Evolutionary conservation across 768 basidiomycete genomes (phyloP).

Genomic region (Boletus speciosus): DNA sequence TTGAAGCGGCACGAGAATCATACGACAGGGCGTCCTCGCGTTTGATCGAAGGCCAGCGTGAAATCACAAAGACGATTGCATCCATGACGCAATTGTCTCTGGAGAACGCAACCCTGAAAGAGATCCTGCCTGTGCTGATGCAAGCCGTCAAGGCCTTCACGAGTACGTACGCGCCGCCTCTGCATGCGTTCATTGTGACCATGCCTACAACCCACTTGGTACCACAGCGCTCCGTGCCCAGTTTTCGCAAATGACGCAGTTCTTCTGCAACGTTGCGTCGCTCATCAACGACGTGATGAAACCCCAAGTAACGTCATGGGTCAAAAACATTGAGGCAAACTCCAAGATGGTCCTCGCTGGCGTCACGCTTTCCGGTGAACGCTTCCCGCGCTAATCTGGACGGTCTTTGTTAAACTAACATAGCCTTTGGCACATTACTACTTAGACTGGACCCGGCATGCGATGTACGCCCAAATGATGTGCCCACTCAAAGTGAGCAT

Average conservation of each 20-base stretch:
- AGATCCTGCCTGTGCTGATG: conserved; percentile 17
- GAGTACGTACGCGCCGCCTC: background rate
- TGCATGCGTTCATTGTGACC: background rate
- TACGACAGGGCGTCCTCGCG: conserved; percentile 12
- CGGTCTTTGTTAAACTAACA: background rate
- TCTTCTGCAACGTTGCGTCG: conserved; percentile 16
- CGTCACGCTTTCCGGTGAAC: conserved; percentile 12
- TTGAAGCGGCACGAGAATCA: conserved; percentile 16
- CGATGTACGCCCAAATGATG: conserved; percentile 24
- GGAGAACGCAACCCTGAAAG: conserved; percentile 18
- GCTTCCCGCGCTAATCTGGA: too few relatives aligned
- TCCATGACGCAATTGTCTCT: conserved; percentile 18
- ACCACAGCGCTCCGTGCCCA: conserved; percentile 13
- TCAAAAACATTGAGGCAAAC: conserved; percentile 12
- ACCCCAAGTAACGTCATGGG: conserved; percentile 16
- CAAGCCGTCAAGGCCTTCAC: conserved; percentile 18
- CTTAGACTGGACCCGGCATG: conserved; percentile 14
- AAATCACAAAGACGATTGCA: conserved; percentile 17
- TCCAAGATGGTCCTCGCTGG: conserved; percentile 18
- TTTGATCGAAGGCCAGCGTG: conserved; percentile 18
- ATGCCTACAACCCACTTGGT: background rate
- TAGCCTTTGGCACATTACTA: background rate
- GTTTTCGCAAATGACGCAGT: conserved; percentile 17
- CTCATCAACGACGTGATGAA: conserved; percentile 21
- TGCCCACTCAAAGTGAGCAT: conserved; percentile 23